Percentiles rank a stretch among this genome's conserved stretches.
Conservation (phyloP, 495 filamentous ascomycete genomes). For the Melanomma pulvis-pyrius region DNA sequence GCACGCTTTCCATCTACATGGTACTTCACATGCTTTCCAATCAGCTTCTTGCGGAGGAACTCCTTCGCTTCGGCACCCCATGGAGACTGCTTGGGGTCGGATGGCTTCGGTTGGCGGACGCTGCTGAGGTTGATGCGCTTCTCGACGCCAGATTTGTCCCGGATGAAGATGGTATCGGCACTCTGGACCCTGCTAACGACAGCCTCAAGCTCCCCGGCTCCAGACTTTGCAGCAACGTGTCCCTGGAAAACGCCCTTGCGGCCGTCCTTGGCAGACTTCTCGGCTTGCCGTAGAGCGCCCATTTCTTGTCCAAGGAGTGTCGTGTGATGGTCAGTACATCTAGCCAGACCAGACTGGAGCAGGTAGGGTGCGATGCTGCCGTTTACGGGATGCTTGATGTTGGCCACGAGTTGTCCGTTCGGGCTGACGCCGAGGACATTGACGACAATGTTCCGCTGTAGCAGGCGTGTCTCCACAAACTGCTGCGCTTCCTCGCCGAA, state of each 20-base stretch:
- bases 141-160: conserved; percentile 80
- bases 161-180: conserved; percentile 84
- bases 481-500: conserved; percentile 81
- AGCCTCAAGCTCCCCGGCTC: conserved; percentile 68
- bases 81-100: conserved; percentile 78
- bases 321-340: conserved; percentile 93
- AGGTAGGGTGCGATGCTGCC: conserved; percentile 90
- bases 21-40: conserved; percentile 91
- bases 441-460: conserved; percentile 83
- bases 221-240: conserved; percentile 64
- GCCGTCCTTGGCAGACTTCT: conserved; percentile 77
- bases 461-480: conserved; percentile 80
- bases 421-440: conserved; percentile 82
- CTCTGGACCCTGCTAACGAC: conserved; percentile 81
- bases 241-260: conserved; percentile 77
- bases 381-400: conserved; percentile 74
- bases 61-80: conserved; percentile 95
- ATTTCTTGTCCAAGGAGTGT: conserved; percentile 85
- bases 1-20: conserved; percentile 88
- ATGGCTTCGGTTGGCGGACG: conserved; percentile 83
- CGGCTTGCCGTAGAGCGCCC: conserved; percentile 80
- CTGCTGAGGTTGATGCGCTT: conserved; percentile 92
- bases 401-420: conserved; percentile 79
- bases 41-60: conserved; percentile 87
- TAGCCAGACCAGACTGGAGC: conserved; percentile 82